Percentiles rank a stretch among this genome's conserved stretches.
Conservation (phyloP, 192 early-diverging fungal species). For the Physocladia obscura region DNA sequence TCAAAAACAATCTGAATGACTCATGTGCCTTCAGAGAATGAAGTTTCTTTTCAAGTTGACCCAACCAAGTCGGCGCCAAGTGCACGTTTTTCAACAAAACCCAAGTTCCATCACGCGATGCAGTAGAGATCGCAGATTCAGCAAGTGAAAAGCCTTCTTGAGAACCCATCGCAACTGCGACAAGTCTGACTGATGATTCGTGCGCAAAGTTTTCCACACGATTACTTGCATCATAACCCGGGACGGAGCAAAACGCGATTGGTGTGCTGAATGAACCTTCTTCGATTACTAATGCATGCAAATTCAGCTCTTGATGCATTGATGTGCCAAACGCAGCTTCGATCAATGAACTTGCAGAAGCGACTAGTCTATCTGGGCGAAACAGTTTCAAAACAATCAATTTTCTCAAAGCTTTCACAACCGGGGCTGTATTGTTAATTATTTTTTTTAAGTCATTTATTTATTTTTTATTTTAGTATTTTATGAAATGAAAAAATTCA, state of each 20-base stretch:
- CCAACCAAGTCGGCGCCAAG: constrained; percentile 88
- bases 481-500: not conserved
- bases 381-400: constrained; percentile 81
- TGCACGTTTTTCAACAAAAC: constrained; percentile 99
- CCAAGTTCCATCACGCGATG: constrained; percentile 85
- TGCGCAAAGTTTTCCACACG: constrained; percentile 87
- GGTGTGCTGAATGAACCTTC: constrained; percentile 77
- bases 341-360: constrained; percentile 70
- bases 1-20: constrained; percentile 93
- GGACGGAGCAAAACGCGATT: constrained; percentile 86
- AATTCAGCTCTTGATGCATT: constrained; percentile 65
- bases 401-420: constrained; percentile 66
- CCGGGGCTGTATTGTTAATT: constrained; percentile 31
- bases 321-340: constrained; percentile 65
- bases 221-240: constrained; percentile 94
- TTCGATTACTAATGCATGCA: constrained; percentile 65
- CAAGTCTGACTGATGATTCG: constrained; percentile 57
- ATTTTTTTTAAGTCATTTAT: too few relatives aligned
- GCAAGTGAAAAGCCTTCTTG: constrained; percentile 88
- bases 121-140: constrained; percentile 82
- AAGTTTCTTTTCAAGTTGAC: constrained; percentile 92
- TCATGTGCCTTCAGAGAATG: constrained; percentile 80
- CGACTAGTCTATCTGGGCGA: constrained; percentile 84
- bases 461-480: not conserved
- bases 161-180: constrained; percentile 96